phyloP scores from a whole-genome alignment of 345 rosid genomes.

The Gossypium mustelinum region DNA sequence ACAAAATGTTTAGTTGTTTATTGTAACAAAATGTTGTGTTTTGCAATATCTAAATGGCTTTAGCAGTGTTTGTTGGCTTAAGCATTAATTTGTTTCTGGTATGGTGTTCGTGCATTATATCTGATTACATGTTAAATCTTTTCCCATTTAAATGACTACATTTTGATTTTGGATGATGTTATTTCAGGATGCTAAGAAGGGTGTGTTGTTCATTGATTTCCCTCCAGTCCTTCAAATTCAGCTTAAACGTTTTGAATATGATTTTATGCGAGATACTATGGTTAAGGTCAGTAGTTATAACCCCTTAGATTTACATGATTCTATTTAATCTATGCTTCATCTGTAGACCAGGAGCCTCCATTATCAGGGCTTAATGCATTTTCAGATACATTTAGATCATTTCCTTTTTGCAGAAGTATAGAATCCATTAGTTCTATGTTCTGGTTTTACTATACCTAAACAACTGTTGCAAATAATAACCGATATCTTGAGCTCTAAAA shows the following conservation, averaged over 20 bases:
- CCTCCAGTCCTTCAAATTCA: slow-evolving; percentile 99
- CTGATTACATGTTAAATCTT: neutral
- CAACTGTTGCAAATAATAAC: neutral
- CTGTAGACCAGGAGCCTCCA: neutral
- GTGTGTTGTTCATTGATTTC: slow-evolving; percentile 81
- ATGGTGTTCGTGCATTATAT: neutral
- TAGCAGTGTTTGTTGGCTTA: neutral
- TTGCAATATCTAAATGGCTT: slow-evolving; percentile 2
- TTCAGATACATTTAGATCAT: neutral
- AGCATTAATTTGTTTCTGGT: neutral
- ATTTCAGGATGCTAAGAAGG: slow-evolving; percentile 91
- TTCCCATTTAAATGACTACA: neutral
- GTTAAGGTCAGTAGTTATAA: slow-evolving; percentile 63
- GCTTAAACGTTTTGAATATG: slow-evolving; percentile 89
- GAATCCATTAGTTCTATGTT: neutral
- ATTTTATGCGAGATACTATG: slow-evolving; percentile 89
- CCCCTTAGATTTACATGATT: neutral
- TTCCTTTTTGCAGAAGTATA: neutral
- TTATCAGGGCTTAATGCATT: neutral
- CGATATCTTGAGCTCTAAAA: neutral
- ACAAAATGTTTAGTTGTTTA: neutral
- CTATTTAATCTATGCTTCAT: neutral
- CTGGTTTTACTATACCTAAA: neutral
- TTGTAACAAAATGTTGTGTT: neutral
- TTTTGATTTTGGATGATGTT: slow-evolving; percentile 11